A percentile compares a stretch with the other conserved stretches of the same genome.
phyloP scores from a whole-genome alignment of 163 green algal genomes.

The Volvox carteri region DNA sequence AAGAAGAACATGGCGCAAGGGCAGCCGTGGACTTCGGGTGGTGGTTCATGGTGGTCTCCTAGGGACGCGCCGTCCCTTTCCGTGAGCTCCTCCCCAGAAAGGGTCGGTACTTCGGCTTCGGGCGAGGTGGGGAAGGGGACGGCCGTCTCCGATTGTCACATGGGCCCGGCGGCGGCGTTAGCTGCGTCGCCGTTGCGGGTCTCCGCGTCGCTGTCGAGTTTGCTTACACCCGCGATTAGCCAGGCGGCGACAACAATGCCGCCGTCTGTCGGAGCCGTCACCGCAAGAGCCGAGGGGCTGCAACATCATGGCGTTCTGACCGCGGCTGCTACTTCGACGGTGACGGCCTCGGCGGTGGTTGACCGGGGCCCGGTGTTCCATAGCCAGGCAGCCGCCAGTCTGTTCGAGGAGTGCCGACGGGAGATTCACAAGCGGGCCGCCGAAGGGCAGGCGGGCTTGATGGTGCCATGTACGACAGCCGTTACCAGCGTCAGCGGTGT shows the following conservation, averaged over 20 bases:
- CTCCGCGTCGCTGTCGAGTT: neutral
- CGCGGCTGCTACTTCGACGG: no score
- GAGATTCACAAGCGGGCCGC: slow-evolving; percentile 44
- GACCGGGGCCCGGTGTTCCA: neutral
- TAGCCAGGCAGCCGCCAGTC: neutral
- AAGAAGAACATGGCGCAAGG: no score
- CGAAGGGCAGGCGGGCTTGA: neutral
- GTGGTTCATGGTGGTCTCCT: no score
- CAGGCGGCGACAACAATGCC: neutral
- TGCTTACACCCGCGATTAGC: neutral
- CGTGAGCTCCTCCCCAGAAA: no score
- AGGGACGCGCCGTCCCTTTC: no score
- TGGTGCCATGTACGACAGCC: neutral
- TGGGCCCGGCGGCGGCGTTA: no score
- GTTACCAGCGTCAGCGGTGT: slow-evolving; percentile 2
- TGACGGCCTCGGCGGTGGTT: no score
- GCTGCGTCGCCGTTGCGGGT: neutral
- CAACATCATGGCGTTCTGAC: neutral
- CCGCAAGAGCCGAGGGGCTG: neutral
- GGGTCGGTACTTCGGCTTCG: no score
- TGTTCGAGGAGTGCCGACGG: slow-evolving; percentile 19
- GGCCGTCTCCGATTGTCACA: no score
- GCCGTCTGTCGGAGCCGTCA: neutral
- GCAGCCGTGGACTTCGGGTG: no score
- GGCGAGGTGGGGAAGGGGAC: no score